These are phyloP conservation scores for Cicer arietinum DNA, from an alignment of 306 rosid species.

Conservation along the genomic window DNA sequence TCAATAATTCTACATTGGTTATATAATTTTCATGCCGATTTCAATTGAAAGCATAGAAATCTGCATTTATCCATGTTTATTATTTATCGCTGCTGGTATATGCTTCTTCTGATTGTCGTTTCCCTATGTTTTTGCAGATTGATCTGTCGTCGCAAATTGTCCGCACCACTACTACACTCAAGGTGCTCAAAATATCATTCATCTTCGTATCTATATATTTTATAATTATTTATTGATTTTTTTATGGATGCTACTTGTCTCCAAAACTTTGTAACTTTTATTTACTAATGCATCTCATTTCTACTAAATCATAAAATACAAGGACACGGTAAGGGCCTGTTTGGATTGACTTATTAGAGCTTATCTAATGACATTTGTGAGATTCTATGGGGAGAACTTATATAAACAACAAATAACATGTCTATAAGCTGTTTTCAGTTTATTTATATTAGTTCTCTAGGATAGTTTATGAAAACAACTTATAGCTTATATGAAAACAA, in stretches of 20 bases:
- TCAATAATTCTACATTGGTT: neutral
- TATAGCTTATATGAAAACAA: too few relatives aligned
- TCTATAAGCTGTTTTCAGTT: too few relatives aligned
- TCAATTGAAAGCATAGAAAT: neutral
- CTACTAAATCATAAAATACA: neutral
- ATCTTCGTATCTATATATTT: neutral
- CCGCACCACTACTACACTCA: constrained; percentile 75
- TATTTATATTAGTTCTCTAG: too few relatives aligned
- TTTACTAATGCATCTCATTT: constrained; percentile 9
- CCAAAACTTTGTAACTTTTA: constrained; percentile 3
- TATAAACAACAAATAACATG: too few relatives aligned
- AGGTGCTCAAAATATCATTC: constrained; percentile 54
- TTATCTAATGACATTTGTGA: too few relatives aligned
- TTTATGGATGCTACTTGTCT: constrained; percentile 11
- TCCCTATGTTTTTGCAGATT: constrained; percentile 59
- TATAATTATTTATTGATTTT: neutral
- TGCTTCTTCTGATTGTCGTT: constrained; percentile 31
- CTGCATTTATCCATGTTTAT: neutral
- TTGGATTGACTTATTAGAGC: too few relatives aligned
- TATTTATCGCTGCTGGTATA: constrained; percentile 7
- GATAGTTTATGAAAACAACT: too few relatives aligned
- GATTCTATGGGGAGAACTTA: too few relatives aligned
- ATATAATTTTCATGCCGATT: neutral
- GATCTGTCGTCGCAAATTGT: constrained; percentile 89
- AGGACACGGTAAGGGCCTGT: neutral